These are phyloP conservation scores for Capronia coronata DNA, from an alignment of 2,329 filamentous ascomycete species.

Conservation along the genomic window DNA sequence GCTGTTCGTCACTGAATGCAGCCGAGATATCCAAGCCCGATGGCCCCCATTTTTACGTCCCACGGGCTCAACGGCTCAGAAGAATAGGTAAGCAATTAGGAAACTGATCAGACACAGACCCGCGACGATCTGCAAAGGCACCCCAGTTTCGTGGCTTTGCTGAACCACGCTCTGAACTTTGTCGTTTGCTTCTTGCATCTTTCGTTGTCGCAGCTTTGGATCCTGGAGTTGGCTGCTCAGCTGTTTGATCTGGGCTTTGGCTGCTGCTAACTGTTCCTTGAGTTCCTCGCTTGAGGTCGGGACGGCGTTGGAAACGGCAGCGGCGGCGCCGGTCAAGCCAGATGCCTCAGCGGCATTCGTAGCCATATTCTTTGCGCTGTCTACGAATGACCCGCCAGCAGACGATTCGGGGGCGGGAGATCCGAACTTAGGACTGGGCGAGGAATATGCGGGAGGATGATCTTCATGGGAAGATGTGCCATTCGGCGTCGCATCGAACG, in stretches of 20 bases:
- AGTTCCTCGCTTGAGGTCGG: slow-evolving; percentile 55
- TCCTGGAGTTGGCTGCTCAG: slow-evolving; percentile 60
- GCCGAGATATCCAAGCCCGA: slow-evolving; percentile 10
- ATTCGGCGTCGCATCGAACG: slow-evolving; percentile 45
- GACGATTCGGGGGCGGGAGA: slow-evolving; percentile 39
- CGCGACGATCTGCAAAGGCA: slow-evolving; percentile 79
- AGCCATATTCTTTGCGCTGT: slow-evolving; percentile 26
- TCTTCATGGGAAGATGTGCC: slow-evolving; percentile 36
- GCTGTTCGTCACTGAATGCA: neutral
- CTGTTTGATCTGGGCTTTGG: slow-evolving; percentile 64
- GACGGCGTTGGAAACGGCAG: slow-evolving; percentile 44
- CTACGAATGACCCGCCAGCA: slow-evolving; percentile 25
- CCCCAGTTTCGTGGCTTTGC: slow-evolving; percentile 51
- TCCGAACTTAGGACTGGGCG: slow-evolving; percentile 49
- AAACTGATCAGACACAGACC: slow-evolving; percentile 82
- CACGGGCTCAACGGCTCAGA: no score
- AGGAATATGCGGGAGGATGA: slow-evolving; percentile 50
- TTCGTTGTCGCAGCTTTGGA: slow-evolving; percentile 71
- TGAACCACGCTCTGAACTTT: slow-evolving; percentile 48
- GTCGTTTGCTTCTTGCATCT: slow-evolving; percentile 52
- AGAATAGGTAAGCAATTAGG: slow-evolving; percentile 91
- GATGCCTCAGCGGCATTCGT: slow-evolving; percentile 30
- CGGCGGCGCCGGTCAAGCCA: slow-evolving; percentile 42
- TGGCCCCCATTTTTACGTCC: neutral
- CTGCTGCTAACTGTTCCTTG: slow-evolving; percentile 65